A percentile compares a stretch with the other conserved stretches of the same genome.
phyloP scores from a whole-genome alignment of 2,329 filamentous ascomycete species.

The Colletotrichum liriopes region DNA sequence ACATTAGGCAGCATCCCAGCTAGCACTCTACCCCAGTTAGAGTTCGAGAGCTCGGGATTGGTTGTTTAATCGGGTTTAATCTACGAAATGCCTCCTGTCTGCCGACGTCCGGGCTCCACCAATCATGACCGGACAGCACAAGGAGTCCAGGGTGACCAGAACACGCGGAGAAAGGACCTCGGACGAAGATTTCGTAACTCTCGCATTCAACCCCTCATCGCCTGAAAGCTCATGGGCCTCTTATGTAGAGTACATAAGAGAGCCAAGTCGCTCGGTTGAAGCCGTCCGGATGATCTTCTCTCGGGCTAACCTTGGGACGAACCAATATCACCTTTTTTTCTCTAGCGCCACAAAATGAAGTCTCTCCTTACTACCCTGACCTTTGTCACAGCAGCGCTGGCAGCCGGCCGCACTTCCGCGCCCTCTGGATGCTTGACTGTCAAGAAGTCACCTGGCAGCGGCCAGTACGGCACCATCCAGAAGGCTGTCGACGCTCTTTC shows the following conservation, averaged over 20 bases:
- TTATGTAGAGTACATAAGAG: conserved; percentile 21
- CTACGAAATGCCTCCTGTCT: conserved; percentile 15
- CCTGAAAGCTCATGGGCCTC: conserved; percentile 2
- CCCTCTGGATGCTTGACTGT: conserved; percentile 52
- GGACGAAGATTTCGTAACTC: neutral
- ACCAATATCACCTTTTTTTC: conserved; percentile 1
- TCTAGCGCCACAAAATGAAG: conserved; percentile 30
- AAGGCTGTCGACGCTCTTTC: conserved; percentile 72
- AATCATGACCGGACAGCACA: conserved; percentile 6
- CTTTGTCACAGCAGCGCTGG: conserved; percentile 38
- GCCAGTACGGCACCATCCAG: conserved; percentile 55
- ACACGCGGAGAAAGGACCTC: neutral
- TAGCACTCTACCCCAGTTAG: neutral
- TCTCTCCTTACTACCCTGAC: conserved; percentile 22
- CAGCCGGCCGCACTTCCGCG: conserved; percentile 49
- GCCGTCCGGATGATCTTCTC: neutral
- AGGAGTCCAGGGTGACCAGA: conserved; percentile 3
- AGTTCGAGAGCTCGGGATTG: conserved; percentile 26
- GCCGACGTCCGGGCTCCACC: conserved; percentile 23
- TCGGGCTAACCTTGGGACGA: conserved; percentile 8
- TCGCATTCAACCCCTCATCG: neutral
- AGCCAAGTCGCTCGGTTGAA: neutral
- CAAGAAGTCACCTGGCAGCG: conserved; percentile 45
- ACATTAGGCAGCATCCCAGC: conserved; percentile 7
- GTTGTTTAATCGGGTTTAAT: conserved; percentile 26